Evolutionary conservation across 768 basidiomycete genomes (phyloP), one percentile per base, ranked within the genome.

Genomic region (Lactifluus pinguis): DNA sequence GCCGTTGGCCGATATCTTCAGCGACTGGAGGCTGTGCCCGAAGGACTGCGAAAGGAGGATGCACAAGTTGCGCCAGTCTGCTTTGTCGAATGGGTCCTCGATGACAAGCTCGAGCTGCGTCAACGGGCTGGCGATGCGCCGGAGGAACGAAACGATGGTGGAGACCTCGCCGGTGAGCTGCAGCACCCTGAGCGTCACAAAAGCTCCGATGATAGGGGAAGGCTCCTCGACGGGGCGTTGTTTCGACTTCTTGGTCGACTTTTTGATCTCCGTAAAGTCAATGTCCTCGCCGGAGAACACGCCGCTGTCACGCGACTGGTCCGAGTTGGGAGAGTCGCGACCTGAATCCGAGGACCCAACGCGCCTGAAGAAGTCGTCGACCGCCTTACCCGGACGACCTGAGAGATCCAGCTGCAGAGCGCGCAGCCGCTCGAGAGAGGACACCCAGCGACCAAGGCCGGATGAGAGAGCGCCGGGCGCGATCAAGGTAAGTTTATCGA

Each of bases 311-410:
- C 79, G 84, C 54, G 86, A 83, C 29, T 75, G 78, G 14, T 82
- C 78, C 11, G 86, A 87, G 63, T 78, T 82, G 6, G 88, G 89
- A 13, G 87, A 86, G 32, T 81, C 81, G 62, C 77, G 76, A n/a
- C 88, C 89, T 0, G 87, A 88, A 45, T 80, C 77, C 15, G 79
- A 74, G 63, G 75, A 74, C 34, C 60, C 48, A 64, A 89, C 74
- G 55, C 87, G 83, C 69, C 84, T 83, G 70, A 91, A 91, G 72
- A 91, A 91, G 19, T 85, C 85, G 72, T 89, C 86, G n/a, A 89
- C 84, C 0, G 85, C 84, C 34, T 82, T 82, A 56, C 79, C 72
- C 4, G 84, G 81, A 58, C 86, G 76, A 57, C 83, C 85, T 0
- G 86, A 82, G 29, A 91, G 77, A 69, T 91, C 89, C 51, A 91